These are phyloP conservation scores for Neopestalotiopsis clavispora DNA, from an alignment of 2,329 filamentous ascomycete species.

Conservation along the genomic window DNA sequence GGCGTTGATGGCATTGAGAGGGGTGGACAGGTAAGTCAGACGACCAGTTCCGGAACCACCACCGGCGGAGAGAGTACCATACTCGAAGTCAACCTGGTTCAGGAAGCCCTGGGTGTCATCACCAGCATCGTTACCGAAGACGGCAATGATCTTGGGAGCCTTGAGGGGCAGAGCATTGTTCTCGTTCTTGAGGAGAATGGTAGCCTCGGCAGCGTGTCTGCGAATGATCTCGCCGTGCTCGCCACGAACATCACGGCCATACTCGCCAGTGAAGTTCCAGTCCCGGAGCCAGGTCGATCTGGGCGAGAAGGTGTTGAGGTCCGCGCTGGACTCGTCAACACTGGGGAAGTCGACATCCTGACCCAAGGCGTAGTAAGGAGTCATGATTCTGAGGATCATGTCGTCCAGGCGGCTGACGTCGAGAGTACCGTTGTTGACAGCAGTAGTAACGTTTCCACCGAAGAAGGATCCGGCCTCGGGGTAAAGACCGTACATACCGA, in stretches of 20 bases:
- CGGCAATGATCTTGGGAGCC: constrained; percentile 59
- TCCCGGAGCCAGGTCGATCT: constrained; percentile 47
- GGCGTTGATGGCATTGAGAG: constrained; percentile 59
- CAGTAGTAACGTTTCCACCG: constrained; percentile 45
- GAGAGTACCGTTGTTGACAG: constrained; percentile 22
- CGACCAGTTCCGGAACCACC: constrained; percentile 63
- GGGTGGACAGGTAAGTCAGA: constrained; percentile 59
- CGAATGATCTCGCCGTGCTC: constrained; percentile 57
- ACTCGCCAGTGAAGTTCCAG: constrained; percentile 53
- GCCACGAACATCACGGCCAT: constrained; percentile 55
- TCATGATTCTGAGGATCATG: constrained; percentile 59
- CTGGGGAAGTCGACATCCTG: constrained; percentile 53
- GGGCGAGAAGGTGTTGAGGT: constrained; percentile 55
- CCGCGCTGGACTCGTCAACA: constrained; percentile 49
- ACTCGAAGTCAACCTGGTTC: constrained; percentile 68
- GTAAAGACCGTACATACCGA: constrained; percentile 32
- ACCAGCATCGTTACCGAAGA: constrained; percentile 65
- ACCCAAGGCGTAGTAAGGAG: constrained; percentile 54
- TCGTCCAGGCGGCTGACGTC: constrained; percentile 46
- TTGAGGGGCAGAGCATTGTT: constrained; percentile 64
- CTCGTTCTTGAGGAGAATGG: constrained; percentile 73
- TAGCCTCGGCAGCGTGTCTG: constrained; percentile 43
- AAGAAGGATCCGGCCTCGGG: constrained; percentile 45
- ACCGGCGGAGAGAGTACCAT: constrained; percentile 60
- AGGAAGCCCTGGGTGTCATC: constrained; percentile 70